Evolutionary conservation across 768 basidiomycete species (phyloP).

Genomic region (Tricholoma terreum): DNA sequence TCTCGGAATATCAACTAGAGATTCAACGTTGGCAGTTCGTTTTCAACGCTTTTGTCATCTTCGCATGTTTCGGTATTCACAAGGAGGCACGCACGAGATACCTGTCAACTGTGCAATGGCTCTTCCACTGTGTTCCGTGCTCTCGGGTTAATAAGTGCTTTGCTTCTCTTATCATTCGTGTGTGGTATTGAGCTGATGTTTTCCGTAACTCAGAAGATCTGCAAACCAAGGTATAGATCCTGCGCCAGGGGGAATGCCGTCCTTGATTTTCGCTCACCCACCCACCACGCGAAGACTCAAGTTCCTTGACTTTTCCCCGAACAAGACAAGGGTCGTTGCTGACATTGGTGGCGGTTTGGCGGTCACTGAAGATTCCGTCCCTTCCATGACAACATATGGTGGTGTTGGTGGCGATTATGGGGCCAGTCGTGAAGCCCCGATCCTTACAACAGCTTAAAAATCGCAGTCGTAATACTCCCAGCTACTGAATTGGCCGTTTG

Average conservation of each 20-base stretch:
- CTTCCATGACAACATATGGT: background rate
- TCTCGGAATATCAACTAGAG: background rate
- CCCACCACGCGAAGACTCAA: background rate
- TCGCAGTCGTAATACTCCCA: too few species aligned
- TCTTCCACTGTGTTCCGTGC: background rate
- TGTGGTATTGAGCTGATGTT: background rate
- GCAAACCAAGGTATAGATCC: background rate
- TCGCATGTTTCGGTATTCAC: background rate
- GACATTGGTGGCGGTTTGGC: background rate
- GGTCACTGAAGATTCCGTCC: background rate
- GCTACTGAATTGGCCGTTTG: too few species aligned
- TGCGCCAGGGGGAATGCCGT: background rate
- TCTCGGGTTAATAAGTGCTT: background rate
- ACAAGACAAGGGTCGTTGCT: background rate
- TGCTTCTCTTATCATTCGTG: background rate
- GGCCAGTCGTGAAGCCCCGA: too few species aligned
- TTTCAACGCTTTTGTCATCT: background rate
- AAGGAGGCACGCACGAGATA: background rate
- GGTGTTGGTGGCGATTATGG: too few species aligned
- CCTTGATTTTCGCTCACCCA: background rate
- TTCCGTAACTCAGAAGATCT: background rate
- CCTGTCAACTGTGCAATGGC: conserved; percentile 1
- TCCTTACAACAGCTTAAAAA: too few species aligned
- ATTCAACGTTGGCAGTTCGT: background rate
- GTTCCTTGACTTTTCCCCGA: background rate